These are phyloP conservation scores for Collariella sp. DNA, from an alignment of 495 filamentous ascomycete species.

Conservation along the genomic window DNA sequence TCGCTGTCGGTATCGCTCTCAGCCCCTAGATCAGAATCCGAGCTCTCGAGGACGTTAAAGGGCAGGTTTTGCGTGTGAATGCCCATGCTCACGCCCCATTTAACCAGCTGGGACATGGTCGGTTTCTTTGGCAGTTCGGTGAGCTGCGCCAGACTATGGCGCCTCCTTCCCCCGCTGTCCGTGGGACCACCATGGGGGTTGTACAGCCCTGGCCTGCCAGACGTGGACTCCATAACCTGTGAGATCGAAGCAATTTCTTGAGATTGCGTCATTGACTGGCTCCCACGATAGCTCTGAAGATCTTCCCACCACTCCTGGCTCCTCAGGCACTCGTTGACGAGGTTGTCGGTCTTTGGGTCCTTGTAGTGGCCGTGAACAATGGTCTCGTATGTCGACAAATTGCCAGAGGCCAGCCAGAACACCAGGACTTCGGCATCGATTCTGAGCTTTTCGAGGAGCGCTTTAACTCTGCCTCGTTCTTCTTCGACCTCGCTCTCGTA, in stretches of 20 bases:
- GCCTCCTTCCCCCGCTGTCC: constrained; percentile 22
- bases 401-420: constrained; percentile 71
- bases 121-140: constrained; percentile 43
- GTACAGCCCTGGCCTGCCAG: constrained; percentile 26
- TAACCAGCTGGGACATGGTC: constrained; percentile 56
- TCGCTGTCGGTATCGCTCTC: constrained; percentile 43
- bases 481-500: constrained; percentile 80
- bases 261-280: constrained; percentile 45
- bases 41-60: constrained; percentile 53
- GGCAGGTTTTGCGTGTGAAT: constrained; percentile 71
- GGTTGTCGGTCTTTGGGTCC: constrained; percentile 37
- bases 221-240: constrained; percentile 27
- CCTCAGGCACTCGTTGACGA: constrained; percentile 52
- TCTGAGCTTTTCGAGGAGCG: constrained; percentile 68
- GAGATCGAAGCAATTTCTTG: constrained; percentile 28
- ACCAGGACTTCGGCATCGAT: constrained; percentile 74
- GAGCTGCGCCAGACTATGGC: constrained; percentile 31
- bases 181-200: constrained; percentile 20
- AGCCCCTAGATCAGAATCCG: constrained; percentile 27
- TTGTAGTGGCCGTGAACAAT: constrained; percentile 59
- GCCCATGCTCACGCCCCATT: constrained; percentile 54
- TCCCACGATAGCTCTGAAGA: constrained; percentile 50
- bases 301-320: constrained; percentile 81
- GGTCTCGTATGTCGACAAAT: constrained; percentile 62
- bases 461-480: constrained; percentile 62